These are phyloP conservation scores for Monosporascus sp. DNA, from an alignment of 2,329 filamentous ascomycete genomes.

Conservation along the genomic window DNA sequence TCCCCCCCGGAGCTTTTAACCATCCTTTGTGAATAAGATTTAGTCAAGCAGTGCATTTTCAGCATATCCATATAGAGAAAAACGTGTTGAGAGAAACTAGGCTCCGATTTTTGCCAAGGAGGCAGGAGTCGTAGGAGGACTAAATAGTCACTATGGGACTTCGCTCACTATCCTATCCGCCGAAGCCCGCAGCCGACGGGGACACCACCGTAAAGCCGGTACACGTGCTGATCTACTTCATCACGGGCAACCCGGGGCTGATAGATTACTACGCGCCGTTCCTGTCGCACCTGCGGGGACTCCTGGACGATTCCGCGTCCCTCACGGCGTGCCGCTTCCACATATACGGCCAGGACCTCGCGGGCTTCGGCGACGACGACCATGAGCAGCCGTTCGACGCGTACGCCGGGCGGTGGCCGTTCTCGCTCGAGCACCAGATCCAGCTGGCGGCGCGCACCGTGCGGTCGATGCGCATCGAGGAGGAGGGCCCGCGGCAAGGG, in stretches of 20 bases:
- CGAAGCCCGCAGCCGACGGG: not conserved
- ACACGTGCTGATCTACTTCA: conserved; percentile 59
- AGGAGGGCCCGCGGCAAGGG: conserved; percentile 23
- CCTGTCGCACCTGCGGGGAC: conserved; percentile 49
- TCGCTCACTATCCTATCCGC: conserved; percentile 13
- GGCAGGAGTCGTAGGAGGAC: no score
- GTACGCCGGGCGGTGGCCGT: conserved; percentile 34
- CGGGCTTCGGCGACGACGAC: conserved; percentile 53
- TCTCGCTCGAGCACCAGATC: conserved; percentile 51
- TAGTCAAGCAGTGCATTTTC: no score
- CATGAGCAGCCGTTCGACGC: conserved; percentile 40
- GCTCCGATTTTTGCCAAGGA: no score
- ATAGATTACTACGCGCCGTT: conserved; percentile 70
- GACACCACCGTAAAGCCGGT: conserved; percentile 2
- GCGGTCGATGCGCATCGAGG: conserved; percentile 24
- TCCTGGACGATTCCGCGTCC: conserved; percentile 39
- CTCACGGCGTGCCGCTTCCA: conserved; percentile 37
- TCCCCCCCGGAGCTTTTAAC: no score
- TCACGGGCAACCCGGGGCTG: conserved; percentile 73
- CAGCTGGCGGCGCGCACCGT: conserved; percentile 35
- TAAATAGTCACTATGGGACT: not conserved
- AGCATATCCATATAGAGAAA: no score
- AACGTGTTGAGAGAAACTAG: no score
- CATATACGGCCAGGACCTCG: conserved; percentile 52
- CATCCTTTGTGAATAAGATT: no score